A percentile compares a stretch with the other conserved stretches of the same genome.
Evolutionary conservation across 352 stramenopile species (phyloP).

Genomic region (Phytophthora sansomeana): DNA sequence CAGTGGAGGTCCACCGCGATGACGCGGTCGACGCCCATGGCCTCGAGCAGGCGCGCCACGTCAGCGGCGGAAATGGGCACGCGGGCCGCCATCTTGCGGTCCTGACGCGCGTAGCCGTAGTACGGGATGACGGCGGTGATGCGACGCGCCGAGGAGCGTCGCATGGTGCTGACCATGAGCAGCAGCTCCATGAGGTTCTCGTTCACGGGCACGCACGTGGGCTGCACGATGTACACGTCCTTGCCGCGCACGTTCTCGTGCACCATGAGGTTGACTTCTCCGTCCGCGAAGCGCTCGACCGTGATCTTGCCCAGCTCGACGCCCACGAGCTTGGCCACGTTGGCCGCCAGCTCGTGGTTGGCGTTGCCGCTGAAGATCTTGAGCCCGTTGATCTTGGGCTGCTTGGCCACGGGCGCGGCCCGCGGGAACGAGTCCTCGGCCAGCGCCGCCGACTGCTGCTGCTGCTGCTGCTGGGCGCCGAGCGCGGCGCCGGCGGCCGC

Average conservation of each 20-base stretch:
- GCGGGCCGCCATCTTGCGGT: constrained; percentile 93
- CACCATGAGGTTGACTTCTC: constrained; percentile 99
- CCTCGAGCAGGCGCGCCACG: constrained; percentile 86
- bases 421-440: constrained; percentile 67
- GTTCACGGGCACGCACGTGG: constrained; percentile 99
- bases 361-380: constrained; percentile 99
- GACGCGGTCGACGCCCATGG: constrained; percentile 90
- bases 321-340: constrained; percentile 97
- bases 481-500: constrained; percentile 51
- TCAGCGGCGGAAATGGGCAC: constrained; percentile 98
- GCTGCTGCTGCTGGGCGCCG: constrained; percentile 42
- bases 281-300: constrained; percentile 98
- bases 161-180: constrained; percentile 98
- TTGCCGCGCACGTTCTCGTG: constrained; percentile 99
- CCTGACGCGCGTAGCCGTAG: constrained; percentile 92
- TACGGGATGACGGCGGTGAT: constrained; percentile 99
- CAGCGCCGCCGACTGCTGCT: constrained; percentile 39
- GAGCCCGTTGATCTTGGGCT: constrained; percentile 92
- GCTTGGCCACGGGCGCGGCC: constrained; percentile 75
- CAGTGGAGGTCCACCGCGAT: constrained; percentile 91
- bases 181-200: constrained; percentile 99
- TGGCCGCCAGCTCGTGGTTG: constrained; percentile 96
- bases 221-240: constrained; percentile 99
- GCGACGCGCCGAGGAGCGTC: constrained; percentile 96
- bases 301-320: constrained; percentile 98